phyloP scores from a whole-genome alignment of 2,329 filamentous ascomycete genomes.

The Talaromyces funiculosus region DNA sequence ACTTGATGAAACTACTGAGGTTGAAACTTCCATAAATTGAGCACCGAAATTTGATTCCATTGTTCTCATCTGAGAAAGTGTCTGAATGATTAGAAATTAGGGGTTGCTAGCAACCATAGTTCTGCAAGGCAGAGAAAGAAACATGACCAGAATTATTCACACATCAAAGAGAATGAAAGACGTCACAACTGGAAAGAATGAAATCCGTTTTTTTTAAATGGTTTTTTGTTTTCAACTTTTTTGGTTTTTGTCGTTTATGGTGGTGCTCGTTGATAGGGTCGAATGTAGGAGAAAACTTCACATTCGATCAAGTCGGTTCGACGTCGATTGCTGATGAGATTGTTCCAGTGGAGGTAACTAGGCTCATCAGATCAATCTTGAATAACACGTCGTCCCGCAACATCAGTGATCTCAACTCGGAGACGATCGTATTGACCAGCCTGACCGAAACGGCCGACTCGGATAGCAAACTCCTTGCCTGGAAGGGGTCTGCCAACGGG shows the following conservation, averaged over 20 bases:
- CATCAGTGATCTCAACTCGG: neutral
- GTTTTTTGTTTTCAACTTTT: neutral
- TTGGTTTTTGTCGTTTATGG: neutral
- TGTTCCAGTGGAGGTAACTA: neutral
- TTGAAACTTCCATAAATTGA: neutral
- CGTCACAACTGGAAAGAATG: neutral
- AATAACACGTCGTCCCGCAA: neutral
- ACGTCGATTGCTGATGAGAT: neutral
- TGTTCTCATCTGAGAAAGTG: neutral
- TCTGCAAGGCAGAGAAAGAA: neutral
- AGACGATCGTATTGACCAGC: neutral
- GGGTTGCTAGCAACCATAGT: neutral
- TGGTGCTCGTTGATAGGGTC: neutral
- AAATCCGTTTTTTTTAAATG: neutral
- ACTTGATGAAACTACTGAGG: neutral
- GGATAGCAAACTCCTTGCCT: neutral
- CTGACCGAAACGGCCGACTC: neutral
- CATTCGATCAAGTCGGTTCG: neutral
- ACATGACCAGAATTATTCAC: neutral
- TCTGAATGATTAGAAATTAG: neutral
- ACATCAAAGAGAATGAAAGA: neutral
- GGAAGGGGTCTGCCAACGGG: neutral
- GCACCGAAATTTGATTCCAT: neutral
- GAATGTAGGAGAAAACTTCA: neutral
- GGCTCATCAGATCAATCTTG: neutral